Base-by-base conservation (phyloP, 2,329 filamentous ascomycete genomes). In the Pseudogymnoascus sp. region DNA sequence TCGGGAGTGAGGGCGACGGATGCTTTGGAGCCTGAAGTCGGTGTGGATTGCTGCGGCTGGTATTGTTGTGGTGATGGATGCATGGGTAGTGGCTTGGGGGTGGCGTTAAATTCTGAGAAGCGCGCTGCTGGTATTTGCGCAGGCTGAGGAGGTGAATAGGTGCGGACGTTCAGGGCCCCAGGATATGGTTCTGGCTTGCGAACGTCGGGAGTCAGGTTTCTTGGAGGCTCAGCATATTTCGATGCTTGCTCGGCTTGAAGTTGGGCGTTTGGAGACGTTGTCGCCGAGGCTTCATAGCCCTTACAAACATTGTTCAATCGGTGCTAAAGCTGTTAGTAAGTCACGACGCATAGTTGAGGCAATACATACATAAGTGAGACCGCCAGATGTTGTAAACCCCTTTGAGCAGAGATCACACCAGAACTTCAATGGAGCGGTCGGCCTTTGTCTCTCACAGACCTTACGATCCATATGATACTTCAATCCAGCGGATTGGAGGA, bases 391-490 rank as follows among this genome's bases (percentile, higher is more conserved):
- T n/a, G 26, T 29, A 21, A 59, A 59, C 24, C 31, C 50, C 31
- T 59, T 59, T 59, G 26, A 29, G 50, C 50, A 59, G 8, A 35
- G 26, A 29, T 31, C 50, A 35, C 50, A 59, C 50, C 26, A 31
- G 13, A 35, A 29, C 50, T 31, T 59, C 26, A 59, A 29, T 11
- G 50, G 50, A 16, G 26, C 50, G 16, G 31, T 59, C 7, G 50
- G 50, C 4, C n/a, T 59, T 29, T 35, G 50, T 59, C 31, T 59
- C 50, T 59, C 31, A 21, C 50, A 59, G 50, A 59, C 50, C 50
- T 59, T 35, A 29, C 50, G 26, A 16, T 59, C 50, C 26, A 59
- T 59, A 59, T 59, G 50, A 59, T 59, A 59, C 26, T 35, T 29
- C 50, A 59, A 59, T 8, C 50, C 50, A 1, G 50, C 50, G 2